Base-by-base conservation (phyloP, 257 asterid genomes). In the Plectranthus barbatus region DNA sequence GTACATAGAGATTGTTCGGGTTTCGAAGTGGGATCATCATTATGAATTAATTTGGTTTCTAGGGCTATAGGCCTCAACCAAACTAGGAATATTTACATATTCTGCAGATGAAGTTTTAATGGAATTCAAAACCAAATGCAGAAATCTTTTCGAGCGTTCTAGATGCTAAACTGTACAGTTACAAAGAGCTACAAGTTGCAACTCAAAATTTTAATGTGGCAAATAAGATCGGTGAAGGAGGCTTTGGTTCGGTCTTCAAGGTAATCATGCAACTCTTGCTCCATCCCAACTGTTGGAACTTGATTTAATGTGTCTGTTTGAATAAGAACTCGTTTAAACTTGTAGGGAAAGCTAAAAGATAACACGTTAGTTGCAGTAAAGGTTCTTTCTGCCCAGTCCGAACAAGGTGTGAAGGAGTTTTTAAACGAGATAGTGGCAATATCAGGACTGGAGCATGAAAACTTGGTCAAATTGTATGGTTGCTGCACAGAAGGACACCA, bases 231-330 rank as follows among this genome's bases (percentile, higher is more conserved):
- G 98, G 98, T n/a, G 66, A 71, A 77, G 96, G 98, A 49, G 98
- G 98, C 19, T 88, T 91, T 62, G 98, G 98, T 74, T 79, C 86
- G 1, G 95, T 91, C 37, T 91, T 76, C 82, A 88, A 86, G 94
- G 96, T 87, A 78, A 45, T 56, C 26, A 9, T 13, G 14, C 21
- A 21, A 62, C 53, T 56, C 56, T 59, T 13, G 17, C 3, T 46
- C 42, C 44, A 54, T 42, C 64, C 20, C 33, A 42, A 49, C 31
- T 57, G 33, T n/a, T 11, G 15, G 21, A 44, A 36, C 45, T 34
- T 9, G 53, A 56, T 53, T 40, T 76, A 21, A 56, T 15, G 53
- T n/a, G n/a, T n/a, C 23, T 15, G 33, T 47, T 14, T 63, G 44
- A 36, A 23, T 55, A 33, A 56, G 46, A 56, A 17, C 56, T 21